phyloP scores from a whole-genome alignment of 495 filamentous ascomycete species.

The Aspergillus ellipticus region DNA sequence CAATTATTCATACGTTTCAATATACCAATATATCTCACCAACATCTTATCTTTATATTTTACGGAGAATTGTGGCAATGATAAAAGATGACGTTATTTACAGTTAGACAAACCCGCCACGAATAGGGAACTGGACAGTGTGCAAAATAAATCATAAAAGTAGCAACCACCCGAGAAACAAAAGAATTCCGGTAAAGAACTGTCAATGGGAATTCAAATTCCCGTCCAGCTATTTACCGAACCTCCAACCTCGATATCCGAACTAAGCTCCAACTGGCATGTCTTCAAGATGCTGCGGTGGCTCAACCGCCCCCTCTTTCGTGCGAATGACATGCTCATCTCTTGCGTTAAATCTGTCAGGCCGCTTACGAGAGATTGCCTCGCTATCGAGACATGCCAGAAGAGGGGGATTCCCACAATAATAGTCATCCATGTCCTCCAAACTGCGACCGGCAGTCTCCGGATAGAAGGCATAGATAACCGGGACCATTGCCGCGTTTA shows the following conservation, averaged over 20 bases:
- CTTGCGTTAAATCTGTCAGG: constrained; percentile 22
- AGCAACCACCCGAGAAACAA: no score
- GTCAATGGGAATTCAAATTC: no score
- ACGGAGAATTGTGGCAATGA: no score
- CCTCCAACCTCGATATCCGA: neutral
- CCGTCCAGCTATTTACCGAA: no score
- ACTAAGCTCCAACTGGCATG: neutral
- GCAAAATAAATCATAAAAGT: no score
- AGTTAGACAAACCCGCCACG: no score
- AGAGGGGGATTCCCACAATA: constrained; percentile 36
- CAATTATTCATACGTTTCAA: no score
- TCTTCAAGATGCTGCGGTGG: neutral
- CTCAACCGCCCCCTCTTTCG: neutral
- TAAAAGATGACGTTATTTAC: no score
- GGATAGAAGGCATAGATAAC: constrained; percentile 56
- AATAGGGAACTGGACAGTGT: no score
- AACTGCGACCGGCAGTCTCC: constrained; percentile 47
- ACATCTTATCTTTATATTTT: no score
- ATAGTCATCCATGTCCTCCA: constrained; percentile 45
- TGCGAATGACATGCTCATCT: neutral
- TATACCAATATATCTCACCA: no score
- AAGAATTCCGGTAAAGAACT: no score
- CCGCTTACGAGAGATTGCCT: constrained; percentile 33
- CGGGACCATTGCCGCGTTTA: constrained; percentile 54
- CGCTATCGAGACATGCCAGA: constrained; percentile 35